A percentile compares a stretch with the other conserved stretches of the same genome.
Conservation (phyloP, 1,139 yeast species). For the Citeromyces siamensis region DNA sequence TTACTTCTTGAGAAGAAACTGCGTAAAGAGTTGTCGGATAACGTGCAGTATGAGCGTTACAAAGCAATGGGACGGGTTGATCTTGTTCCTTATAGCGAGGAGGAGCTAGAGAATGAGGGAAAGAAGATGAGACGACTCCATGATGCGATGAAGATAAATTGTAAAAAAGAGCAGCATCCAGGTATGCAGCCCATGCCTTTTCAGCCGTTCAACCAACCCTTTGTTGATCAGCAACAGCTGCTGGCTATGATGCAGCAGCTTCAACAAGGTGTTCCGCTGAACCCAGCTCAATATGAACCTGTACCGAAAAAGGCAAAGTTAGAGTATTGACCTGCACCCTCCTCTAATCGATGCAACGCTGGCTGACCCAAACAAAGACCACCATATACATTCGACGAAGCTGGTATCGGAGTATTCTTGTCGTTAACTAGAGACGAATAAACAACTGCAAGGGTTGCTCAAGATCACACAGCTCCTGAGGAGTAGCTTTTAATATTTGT, state of each 20-base stretch:
- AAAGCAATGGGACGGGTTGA: slow-evolving; percentile 10
- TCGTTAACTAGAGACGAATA: too few relatives aligned
- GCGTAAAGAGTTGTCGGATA: slow-evolving; percentile 8
- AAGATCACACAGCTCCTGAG: too few relatives aligned
- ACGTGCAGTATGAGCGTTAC: slow-evolving; percentile 6
- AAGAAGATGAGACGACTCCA: neutral
- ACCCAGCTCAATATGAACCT: neutral
- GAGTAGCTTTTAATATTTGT: too few relatives aligned
- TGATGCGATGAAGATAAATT: slow-evolving; percentile 3
- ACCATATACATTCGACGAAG: too few relatives aligned
- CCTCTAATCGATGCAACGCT: too few relatives aligned
- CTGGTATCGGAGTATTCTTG: too few relatives aligned
- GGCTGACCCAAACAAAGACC: too few relatives aligned
- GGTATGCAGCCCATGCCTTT: neutral
- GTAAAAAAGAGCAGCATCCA: neutral
- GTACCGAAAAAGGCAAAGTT: neutral
- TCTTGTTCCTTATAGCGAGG: slow-evolving; percentile 6
- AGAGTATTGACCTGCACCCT: neutral
- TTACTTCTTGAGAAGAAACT: slow-evolving; percentile 11
- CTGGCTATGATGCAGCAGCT: neutral
- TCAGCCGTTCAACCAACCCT: neutral
- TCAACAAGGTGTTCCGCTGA: neutral
- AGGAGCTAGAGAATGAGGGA: neutral
- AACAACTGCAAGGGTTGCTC: too few relatives aligned
- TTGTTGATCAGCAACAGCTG: neutral